phyloP scores from a whole-genome alignment of 495 filamentous ascomycete genomes.

The Achaetomiella virescens region DNA sequence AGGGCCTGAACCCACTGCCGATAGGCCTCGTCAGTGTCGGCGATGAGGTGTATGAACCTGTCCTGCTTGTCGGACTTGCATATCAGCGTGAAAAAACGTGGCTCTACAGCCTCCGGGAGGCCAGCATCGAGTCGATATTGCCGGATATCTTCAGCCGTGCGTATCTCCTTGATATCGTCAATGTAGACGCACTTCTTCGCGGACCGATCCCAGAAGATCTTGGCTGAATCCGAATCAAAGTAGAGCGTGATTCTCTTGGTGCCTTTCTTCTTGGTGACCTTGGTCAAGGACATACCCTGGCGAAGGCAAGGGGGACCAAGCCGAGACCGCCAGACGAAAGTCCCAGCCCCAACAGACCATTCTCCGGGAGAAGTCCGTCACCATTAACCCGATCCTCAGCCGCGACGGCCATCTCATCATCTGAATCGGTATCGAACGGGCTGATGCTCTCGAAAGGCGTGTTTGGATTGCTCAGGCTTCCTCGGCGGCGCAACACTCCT shows the following conservation, averaged over 20 bases:
- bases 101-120: slow-evolving; percentile 54
- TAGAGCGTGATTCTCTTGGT: slow-evolving; percentile 66
- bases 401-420: slow-evolving; percentile 49
- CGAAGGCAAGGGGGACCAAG: slow-evolving; percentile 63
- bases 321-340: slow-evolving; percentile 34
- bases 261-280: slow-evolving; percentile 75
- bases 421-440: slow-evolving; percentile 57
- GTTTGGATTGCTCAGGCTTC: slow-evolving; percentile 70
- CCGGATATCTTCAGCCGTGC: slow-evolving; percentile 74
- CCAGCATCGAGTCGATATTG: slow-evolving; percentile 84
- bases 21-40: slow-evolving; percentile 61
- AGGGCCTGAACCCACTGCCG: slow-evolving; percentile 75
- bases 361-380: slow-evolving; percentile 28
- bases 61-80: slow-evolving; percentile 57
- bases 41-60: slow-evolving; percentile 73
- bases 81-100: slow-evolving; percentile 80
- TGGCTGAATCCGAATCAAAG: slow-evolving; percentile 72
- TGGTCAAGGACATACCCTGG: slow-evolving; percentile 67
- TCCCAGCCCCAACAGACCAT: slow-evolving; percentile 33
- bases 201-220: slow-evolving; percentile 81
- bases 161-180: slow-evolving; percentile 88
- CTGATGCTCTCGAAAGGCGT: slow-evolving; percentile 46
- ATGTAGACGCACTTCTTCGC: slow-evolving; percentile 87
- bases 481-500: slow-evolving; percentile 75
- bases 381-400: slow-evolving; percentile 24